Base-by-base conservation (phyloP, 2,329 filamentous ascomycete genomes). In the Pyricularia pennisetigena region DNA sequence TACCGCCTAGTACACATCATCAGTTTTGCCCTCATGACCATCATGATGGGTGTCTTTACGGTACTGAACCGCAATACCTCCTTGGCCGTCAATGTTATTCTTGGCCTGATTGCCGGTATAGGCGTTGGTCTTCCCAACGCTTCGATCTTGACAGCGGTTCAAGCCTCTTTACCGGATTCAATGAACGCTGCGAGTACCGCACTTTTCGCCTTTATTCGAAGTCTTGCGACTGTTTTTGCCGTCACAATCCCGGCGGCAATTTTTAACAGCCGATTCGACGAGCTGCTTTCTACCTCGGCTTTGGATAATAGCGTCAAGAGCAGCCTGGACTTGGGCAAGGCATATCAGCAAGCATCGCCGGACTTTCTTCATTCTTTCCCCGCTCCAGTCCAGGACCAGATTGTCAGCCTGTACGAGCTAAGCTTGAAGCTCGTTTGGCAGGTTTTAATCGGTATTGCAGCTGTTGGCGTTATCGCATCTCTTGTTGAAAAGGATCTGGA, bases 151-250 rank as follows among this genome's bases (percentile, higher is more conserved):
- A 80, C 82, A 0, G 79, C 82, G 0, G 75, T 82, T 20, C 78
- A 80, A 71, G 82, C 81, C 0, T 70, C 74, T 0, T 70, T 82
- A 0, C 54, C 73, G 0, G 79, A 82, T 9, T 69, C 70, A 1
- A 79, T 83, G 66, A 73, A 74, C 0, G 78, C 79, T 1, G 68
- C 76, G 1, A 78, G 79, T 0, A 79, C 79, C 2, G 77, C 74
- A 1, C 78, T 79, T 62, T 83, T 78, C 76, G 73, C 76, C 0
- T 86, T 85, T 69, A 72, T 82, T 68, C 78, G 82, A 54, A 79
- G 74, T 67, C 79, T 85, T 35, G 83, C 83, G 2, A 72, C 76
- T n/a, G 78, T 81, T 3, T 80, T 83, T 73, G 83, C 82, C 9
- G 76, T 81, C 1, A 76, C 81, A 0, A 78, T 86, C 41, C 76